phyloP scores from a whole-genome alignment of 1,284 basidiomycete genomes.

The Coniophora puteana region DNA sequence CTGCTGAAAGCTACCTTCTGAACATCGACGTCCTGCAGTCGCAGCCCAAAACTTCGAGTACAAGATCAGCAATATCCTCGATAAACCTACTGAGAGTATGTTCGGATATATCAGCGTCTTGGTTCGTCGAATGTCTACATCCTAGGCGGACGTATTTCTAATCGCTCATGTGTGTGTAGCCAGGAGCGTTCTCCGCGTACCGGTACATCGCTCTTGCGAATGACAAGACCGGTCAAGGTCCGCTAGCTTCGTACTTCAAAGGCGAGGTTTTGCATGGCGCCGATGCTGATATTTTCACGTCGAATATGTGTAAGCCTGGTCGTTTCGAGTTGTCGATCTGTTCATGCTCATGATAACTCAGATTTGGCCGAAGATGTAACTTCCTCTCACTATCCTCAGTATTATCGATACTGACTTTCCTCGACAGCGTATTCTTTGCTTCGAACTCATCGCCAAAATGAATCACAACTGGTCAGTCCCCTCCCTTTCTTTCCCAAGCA shows the following conservation, averaged over 20 bases:
- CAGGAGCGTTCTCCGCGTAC: constrained; percentile 95
- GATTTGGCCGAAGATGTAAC: constrained; percentile 84
- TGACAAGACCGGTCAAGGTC: constrained; percentile 80
- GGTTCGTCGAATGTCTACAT: constrained; percentile 38
- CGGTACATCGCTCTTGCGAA: constrained; percentile 91
- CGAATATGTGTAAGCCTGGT: constrained; percentile 81
- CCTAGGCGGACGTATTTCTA: constrained; percentile 2
- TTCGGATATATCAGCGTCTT: constrained; percentile 91
- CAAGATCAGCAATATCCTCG: constrained; percentile 89
- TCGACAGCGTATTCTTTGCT: constrained; percentile 88
- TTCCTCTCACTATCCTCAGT: constrained; percentile 7
- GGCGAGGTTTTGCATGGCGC: constrained; percentile 90
- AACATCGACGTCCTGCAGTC: constrained; percentile 43
- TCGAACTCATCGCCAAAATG: constrained; percentile 92
- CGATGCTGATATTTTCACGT: constrained; percentile 94
- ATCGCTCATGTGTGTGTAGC: constrained; percentile 40
- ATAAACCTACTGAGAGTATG: constrained; percentile 91
- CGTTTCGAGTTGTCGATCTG: too few relatives aligned
- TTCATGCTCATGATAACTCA: constrained; percentile 28
- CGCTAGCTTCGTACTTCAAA: constrained; percentile 94
- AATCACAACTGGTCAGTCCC: constrained; percentile 72
- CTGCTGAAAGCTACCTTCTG: constrained; percentile 2
- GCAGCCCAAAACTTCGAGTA: constrained; percentile 96
- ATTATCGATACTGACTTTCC: constrained; percentile 9
- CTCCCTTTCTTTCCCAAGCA: background rate